Percentiles rank a stretch among this genome's conserved stretches.
Conservation (phyloP, 306 rosid species). For the Lathyrus aphaca region DNA sequence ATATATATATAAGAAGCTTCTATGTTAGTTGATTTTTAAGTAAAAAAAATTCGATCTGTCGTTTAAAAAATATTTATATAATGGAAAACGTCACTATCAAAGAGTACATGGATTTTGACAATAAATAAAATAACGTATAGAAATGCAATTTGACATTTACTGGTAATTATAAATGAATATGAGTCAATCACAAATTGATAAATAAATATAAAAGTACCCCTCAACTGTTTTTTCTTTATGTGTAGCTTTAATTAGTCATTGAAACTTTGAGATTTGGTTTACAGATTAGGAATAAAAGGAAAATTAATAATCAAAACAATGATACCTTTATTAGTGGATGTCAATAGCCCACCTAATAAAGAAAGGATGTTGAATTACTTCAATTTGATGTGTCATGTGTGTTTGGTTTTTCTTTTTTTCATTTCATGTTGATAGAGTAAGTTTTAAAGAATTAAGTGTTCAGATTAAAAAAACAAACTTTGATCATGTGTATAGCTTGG, state of each 20-base stretch:
- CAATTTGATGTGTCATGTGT: not conserved
- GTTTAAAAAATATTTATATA: not conserved
- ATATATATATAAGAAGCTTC: conserved; percentile 1
- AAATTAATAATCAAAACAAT: not conserved
- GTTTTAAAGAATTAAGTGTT: too few species aligned
- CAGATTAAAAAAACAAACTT: too few species aligned
- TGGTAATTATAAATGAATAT: not conserved
- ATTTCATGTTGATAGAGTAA: too few species aligned
- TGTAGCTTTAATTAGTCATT: not conserved
- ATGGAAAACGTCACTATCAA: conserved; percentile 9
- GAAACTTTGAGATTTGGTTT: not conserved
- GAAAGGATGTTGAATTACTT: not conserved
- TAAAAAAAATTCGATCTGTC: too few species aligned
- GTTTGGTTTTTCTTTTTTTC: too few species aligned
- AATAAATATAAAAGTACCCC: conserved; percentile 15
- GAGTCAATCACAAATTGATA: conserved; percentile 38
- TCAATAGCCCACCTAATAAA: not conserved
- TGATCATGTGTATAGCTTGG: too few species aligned
- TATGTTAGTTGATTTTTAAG: not conserved
- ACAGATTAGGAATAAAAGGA: not conserved
- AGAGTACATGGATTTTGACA: conserved; percentile 14
- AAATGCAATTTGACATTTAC: conserved; percentile 21
- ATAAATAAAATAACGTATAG: not conserved
- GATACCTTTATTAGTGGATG: not conserved
- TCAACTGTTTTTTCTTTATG: conserved; percentile 14